These are phyloP conservation scores for Corylus americana DNA, from an alignment of 306 rosid species.

Conservation along the genomic window DNA sequence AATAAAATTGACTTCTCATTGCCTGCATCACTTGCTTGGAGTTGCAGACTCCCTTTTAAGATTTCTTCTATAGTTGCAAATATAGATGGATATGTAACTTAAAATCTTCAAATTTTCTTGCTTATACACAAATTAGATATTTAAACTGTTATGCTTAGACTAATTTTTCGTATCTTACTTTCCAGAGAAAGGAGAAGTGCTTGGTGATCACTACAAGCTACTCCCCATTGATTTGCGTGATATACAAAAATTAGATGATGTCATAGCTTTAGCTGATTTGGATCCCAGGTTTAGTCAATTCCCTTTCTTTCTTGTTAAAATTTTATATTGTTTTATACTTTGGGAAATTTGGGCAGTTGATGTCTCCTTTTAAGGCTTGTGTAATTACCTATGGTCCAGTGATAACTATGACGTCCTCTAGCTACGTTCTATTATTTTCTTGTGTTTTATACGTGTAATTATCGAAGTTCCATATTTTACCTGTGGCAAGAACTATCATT, in stretches of 20 bases:
- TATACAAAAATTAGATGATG: constrained; percentile 49
- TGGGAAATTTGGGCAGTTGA: not conserved
- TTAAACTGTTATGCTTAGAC: not conserved
- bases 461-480: not conserved
- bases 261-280: constrained; percentile 69
- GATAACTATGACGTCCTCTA: not conserved
- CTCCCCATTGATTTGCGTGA: constrained; percentile 88
- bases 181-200: constrained; percentile 91
- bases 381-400: not conserved
- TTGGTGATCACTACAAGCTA: constrained; percentile 78
- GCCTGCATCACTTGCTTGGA: not conserved
- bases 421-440: not conserved
- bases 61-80: not conserved
- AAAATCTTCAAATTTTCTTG: not conserved
- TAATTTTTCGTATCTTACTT: constrained; percentile 22
- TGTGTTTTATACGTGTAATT: not conserved
- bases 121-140: not conserved
- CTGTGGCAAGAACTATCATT: not conserved
- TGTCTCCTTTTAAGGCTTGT: not conserved
- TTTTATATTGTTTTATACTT: not conserved
- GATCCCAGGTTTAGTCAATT: constrained; percentile 69
- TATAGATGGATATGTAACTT: not conserved
- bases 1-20: not conserved
- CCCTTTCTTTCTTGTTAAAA: constrained; percentile 2
- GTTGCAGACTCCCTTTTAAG: not conserved